Evolutionary conservation across 2,329 filamentous ascomycete species (phyloP).

Genomic region (Fusarium nisikadoi): DNA sequence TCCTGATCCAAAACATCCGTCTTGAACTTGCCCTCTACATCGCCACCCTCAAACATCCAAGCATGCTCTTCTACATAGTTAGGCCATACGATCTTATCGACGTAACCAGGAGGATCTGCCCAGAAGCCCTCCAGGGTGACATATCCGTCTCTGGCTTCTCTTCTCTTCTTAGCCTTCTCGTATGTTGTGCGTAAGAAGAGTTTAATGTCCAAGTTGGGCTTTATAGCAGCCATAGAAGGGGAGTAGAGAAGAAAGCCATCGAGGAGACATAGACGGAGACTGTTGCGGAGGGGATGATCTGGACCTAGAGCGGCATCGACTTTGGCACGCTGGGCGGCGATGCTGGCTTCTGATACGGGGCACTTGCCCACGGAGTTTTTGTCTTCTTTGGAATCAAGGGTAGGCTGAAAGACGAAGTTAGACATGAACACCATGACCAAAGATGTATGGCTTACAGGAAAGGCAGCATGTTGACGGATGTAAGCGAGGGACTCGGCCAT

Average conservation of each 20-base stretch:
- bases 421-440: not conserved
- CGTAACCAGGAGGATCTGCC: conserved; percentile 93
- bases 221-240: conserved; percentile 62
- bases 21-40: conserved; percentile 70
- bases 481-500: conserved; percentile 75
- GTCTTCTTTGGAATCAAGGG: conserved; percentile 61
- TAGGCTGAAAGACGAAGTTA: conserved; percentile 36
- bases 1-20: conserved; percentile 56
- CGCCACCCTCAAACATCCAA: conserved; percentile 78
- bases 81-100: conserved; percentile 95
- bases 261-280: conserved; percentile 73
- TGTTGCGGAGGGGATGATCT: conserved; percentile 51
- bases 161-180: conserved; percentile 69
- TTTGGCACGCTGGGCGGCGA: conserved; percentile 58
- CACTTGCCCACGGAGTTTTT: conserved; percentile 68
- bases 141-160: conserved; percentile 78
- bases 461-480: conserved; percentile 74
- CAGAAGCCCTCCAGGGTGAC: conserved; percentile 91
- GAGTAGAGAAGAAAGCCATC: conserved; percentile 91
- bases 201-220: conserved; percentile 75
- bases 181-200: conserved; percentile 81
- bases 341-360: conserved; percentile 60
- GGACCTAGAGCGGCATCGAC: conserved; percentile 60
- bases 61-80: conserved; percentile 86
- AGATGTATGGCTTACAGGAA: conserved; percentile 62